Base-by-base conservation (phyloP, 192 early-diverging fungal species). In the Coemansia erecta region DNA sequence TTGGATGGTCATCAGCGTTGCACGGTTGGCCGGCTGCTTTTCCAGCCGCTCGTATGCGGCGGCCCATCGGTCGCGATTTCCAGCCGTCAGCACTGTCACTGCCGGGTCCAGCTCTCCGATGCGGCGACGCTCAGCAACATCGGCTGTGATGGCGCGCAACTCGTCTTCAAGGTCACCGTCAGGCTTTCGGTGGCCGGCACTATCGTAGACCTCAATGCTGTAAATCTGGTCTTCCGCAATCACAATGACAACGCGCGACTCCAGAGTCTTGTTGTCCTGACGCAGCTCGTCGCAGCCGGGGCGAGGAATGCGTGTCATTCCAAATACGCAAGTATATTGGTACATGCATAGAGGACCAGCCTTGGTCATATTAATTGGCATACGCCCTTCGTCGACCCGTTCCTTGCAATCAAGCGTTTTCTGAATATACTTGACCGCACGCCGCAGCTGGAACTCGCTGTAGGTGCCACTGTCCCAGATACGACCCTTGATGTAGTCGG, bases 31-130 rank as follows among this genome's bases (percentile, higher is more conserved):
- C 12, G 85, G 82, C 23, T 81, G 66, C 14, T 77, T 60, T 15
- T 87, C 69, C 11, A 97, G 74, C 58, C 90, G 76, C 35, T 81
- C 82, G 58, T 92, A 86, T 0, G 87, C 84, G 15, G 72, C 49
- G 13, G 92, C 71, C 94, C 92, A 96, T 8, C 76, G 81, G 70
- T 96, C 92, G 35, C 94, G 85, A 60, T 96, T 86, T 14, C 89
- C 86, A 9, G 82, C 86, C 5, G 89, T 89, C 58, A 94, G 81
- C 12, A 93, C 61, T 2, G 83, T 56, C 7, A 96, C 67, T 0
- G 92, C 82, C 0, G 83, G 63, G 56, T 86, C 79, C 57, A 81
- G 67, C 40, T 72, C 50, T 59, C 45, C 52, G 18, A 56, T 61
- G 3, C 19, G 21, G 35, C 51, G 56, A 28, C 61, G 66, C 40